Evolutionary conservation across 306 rosid genomes (phyloP).

Genomic region (Astragalus membranaceus): DNA sequence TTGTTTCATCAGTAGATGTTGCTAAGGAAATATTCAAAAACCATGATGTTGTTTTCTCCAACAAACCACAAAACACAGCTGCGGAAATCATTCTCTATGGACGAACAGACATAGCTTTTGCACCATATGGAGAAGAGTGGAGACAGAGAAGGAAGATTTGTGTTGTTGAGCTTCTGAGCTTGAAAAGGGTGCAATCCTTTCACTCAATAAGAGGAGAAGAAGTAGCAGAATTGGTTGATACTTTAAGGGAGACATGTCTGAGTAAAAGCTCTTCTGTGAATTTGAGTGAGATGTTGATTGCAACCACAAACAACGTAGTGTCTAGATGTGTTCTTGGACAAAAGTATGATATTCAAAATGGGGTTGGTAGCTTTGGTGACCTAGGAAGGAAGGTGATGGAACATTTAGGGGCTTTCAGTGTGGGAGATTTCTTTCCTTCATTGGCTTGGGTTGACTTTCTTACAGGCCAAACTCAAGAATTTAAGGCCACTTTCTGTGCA

Average conservation of each 20-base stretch:
- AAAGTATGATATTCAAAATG: background rate
- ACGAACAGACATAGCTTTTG: background rate
- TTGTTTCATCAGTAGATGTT: slow-evolving; percentile 21
- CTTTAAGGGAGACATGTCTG: background rate
- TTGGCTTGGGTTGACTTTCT: slow-evolving; percentile 22
- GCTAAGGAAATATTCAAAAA: slow-evolving; percentile 4
- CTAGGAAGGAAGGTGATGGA: background rate
- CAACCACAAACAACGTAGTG: slow-evolving; percentile 8
- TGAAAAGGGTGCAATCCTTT: slow-evolving; percentile 17
- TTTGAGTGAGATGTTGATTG: slow-evolving; percentile 14
- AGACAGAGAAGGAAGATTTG: slow-evolving; percentile 22
- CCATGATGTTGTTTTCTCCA: slow-evolving; percentile 16
- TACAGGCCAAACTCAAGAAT: background rate
- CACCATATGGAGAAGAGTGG: slow-evolving; percentile 20
- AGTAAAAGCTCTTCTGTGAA: background rate
- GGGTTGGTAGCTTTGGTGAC: background rate
- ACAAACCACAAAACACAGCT: background rate
- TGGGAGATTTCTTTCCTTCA: slow-evolving; percentile 20
- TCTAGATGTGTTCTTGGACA: slow-evolving; percentile 12
- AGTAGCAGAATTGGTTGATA: background rate
- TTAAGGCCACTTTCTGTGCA: background rate
- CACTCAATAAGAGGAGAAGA: slow-evolving; percentile 21
- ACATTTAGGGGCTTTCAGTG: background rate
- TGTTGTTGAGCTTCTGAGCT: slow-evolving; percentile 17
- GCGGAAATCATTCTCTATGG: slow-evolving; percentile 1